Conservation (phyloP, 2,329 filamentous ascomycete species). For the Cercospora brassicicola region DNA sequence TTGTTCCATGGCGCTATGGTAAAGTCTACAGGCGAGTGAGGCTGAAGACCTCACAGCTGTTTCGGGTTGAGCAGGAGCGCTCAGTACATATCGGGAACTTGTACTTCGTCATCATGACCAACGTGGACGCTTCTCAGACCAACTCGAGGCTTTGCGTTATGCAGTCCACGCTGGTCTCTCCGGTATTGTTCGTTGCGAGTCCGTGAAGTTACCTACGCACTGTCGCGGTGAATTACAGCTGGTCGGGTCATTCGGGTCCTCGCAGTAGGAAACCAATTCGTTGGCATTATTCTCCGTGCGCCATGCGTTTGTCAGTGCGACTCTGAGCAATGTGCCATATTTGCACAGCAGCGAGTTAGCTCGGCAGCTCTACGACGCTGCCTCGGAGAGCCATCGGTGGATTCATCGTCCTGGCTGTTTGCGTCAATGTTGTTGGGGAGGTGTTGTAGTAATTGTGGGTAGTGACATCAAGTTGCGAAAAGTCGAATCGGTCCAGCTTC, state of each 20-base stretch:
- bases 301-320: not conserved
- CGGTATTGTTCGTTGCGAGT: not conserved
- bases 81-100: conserved; percentile 2
- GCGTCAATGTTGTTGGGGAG: not conserved
- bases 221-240: not conserved
- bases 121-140: not conserved
- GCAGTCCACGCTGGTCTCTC: not conserved
- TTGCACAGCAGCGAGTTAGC: not conserved
- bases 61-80: not conserved
- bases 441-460: not conserved
- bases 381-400: not conserved
- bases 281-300: not conserved
- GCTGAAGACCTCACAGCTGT: not conserved
- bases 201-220: not conserved
- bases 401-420: not conserved
- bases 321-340: not conserved
- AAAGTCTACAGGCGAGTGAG: conserved; percentile 8
- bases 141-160: not conserved
- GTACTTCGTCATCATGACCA: not conserved
- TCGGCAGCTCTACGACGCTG: not conserved
- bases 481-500: not conserved
- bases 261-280: not conserved
- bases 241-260: not conserved
- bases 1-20: conserved; percentile 5
- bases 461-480: conserved; percentile 1